A percentile compares a stretch with the other conserved stretches of the same genome.
Evolutionary conservation across 2,329 filamentous ascomycete species (phyloP).

Genomic region (Fusarium praegraminearum): DNA sequence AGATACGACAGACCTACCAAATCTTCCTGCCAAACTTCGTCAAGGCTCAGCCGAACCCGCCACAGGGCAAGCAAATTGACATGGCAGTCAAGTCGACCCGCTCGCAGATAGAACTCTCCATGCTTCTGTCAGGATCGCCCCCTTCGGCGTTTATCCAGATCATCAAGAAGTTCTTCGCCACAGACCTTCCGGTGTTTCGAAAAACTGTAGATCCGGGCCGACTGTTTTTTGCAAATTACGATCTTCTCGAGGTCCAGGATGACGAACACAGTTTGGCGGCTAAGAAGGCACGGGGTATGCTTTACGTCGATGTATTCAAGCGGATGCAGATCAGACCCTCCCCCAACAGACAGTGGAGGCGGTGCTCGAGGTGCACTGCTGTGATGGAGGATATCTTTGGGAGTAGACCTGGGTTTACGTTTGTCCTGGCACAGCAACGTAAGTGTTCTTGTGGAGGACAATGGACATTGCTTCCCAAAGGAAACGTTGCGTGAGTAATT

Average conservation of each 20-base stretch:
- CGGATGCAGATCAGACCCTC: slow-evolving; percentile 62
- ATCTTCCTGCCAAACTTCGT: slow-evolving; percentile 59
- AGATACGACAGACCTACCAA: slow-evolving; percentile 65
- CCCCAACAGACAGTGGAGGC: slow-evolving; percentile 51
- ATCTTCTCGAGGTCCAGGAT: slow-evolving; percentile 74
- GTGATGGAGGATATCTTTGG: slow-evolving; percentile 72
- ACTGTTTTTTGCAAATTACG: slow-evolving; percentile 79
- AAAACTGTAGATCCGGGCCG: slow-evolving; percentile 71
- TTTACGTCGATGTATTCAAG: slow-evolving; percentile 68
- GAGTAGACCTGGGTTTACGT: slow-evolving; percentile 63
- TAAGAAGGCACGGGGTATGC: slow-evolving; percentile 52
- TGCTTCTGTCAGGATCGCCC: slow-evolving; percentile 63
- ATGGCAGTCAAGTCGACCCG: slow-evolving; percentile 60
- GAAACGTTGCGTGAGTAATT: slow-evolving; percentile 39
- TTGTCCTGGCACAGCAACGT: slow-evolving; percentile 66
- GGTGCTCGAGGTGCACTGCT: slow-evolving; percentile 68
- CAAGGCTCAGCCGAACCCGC: slow-evolving; percentile 61
- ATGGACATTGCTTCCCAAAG: slow-evolving; percentile 61
- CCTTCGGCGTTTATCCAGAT: slow-evolving; percentile 64
- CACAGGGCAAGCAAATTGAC: slow-evolving; percentile 59
- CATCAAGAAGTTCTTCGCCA: slow-evolving; percentile 73
- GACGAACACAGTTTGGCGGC: slow-evolving; percentile 62
- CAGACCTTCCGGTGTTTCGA: slow-evolving; percentile 69
- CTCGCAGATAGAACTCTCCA: slow-evolving; percentile 62
- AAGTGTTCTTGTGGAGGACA: slow-evolving; percentile 67